Base-by-base conservation (phyloP, 2,329 filamentous ascomycete genomes). In the Fusarium abutilonis region DNA sequence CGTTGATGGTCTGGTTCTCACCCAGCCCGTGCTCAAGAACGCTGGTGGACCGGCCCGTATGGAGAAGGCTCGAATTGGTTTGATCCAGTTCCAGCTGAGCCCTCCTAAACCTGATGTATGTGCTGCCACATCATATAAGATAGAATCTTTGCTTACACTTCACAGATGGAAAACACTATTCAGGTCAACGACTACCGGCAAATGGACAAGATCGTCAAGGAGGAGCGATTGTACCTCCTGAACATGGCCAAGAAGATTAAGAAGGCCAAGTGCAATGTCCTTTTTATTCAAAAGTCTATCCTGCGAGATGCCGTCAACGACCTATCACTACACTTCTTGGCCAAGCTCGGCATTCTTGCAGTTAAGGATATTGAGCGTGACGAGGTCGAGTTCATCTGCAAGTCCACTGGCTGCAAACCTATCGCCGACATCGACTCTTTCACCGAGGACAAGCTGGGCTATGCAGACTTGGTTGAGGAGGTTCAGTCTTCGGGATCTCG, bases 171-270 rank as follows among this genome's bases (percentile, higher is more conserved):
- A 82, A 99, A 99, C 81, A 95, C 96, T 74, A 98, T 99, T 66
- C 89, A 96, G 29, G 95, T 99, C 73, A 99, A 99, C 79, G 95
- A 99, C 82, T 99, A 99, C 85, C 87, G 95, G 74, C 95, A 99
- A 78, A 99, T 99, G 95, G 95, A 99, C 83, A 99, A 98, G 86
- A 99, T 99, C 68, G 86, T 99, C 70, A 99, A 99, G 82, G 95
- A 99, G 81, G 95, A 99, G 83, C 92, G 95, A 69, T 91, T 95
- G 70, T 99, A 99, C 79, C 87, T 99, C 65, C 86, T 99, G 56
- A 98, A 98, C 83, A 91, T 99, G 87, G 93, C 96, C 75, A 98
- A 99, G 87, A 99, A 98, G 86, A 99, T 99, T 79, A 97, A 98
- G 82, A 99, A 98, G 85, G 93, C 95, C 69, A 99, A 98, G 83